Evolutionary conservation across 2,329 filamentous ascomycete species (phyloP).

Genomic region (Talaromyces marneffei): DNA sequence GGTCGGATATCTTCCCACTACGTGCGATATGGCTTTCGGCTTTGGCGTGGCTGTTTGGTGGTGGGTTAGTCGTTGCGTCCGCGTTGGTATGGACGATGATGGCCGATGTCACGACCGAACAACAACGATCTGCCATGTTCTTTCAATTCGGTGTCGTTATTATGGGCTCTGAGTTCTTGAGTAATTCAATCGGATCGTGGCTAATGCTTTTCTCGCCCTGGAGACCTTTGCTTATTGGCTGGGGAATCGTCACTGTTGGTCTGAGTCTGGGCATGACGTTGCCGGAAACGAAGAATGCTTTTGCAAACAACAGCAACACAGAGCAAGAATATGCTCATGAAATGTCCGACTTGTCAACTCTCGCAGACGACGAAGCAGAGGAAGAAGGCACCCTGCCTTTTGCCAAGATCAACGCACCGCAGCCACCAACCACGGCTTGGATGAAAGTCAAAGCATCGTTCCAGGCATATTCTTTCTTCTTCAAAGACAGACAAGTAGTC

Average conservation of each 20-base stretch:
- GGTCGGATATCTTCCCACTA: constrained; percentile 38
- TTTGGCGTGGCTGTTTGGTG: constrained; percentile 42
- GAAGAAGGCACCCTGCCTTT: not conserved
- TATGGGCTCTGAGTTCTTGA: constrained; percentile 36
- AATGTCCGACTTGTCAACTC: constrained; percentile 23
- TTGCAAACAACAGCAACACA: constrained; percentile 11
- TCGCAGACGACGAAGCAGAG: constrained; percentile 16
- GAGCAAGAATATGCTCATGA: constrained; percentile 17
- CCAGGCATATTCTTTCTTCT: constrained; percentile 36
- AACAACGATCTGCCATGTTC: constrained; percentile 39
- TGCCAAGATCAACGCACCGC: constrained; percentile 9
- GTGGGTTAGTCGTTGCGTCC: constrained; percentile 43
- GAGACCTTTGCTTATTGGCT: constrained; percentile 36
- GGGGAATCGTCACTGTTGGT: constrained; percentile 28
- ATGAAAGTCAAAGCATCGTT: constrained; percentile 19
- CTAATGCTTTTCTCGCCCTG: constrained; percentile 38
- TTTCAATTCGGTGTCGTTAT: constrained; percentile 37
- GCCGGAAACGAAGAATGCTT: constrained; percentile 36
- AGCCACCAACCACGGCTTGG: not conserved
- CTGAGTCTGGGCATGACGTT: constrained; percentile 29
- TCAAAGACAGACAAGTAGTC: constrained; percentile 37
- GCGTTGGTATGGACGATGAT: constrained; percentile 48
- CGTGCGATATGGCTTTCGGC: constrained; percentile 46
- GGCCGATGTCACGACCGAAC: constrained; percentile 45
- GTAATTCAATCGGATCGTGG: constrained; percentile 35